phyloP scores from a whole-genome alignment of 2,329 filamentous ascomycete species.

The Pochonia chlamydosporia region DNA sequence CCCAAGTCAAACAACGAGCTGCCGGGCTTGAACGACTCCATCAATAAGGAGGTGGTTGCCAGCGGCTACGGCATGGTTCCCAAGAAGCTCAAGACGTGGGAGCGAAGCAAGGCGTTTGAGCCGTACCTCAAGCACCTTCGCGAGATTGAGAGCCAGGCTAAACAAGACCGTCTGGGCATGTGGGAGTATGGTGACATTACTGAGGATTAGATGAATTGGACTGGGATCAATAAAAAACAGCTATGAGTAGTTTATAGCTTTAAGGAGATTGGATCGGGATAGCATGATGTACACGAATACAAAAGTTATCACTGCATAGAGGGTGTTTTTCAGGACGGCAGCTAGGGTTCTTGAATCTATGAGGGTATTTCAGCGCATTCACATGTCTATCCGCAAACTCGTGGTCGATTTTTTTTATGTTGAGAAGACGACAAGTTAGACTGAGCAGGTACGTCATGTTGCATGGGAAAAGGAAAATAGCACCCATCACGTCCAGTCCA shows the following conservation, averaged over 20 bases:
- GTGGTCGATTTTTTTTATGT: too few species aligned
- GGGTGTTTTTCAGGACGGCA: slow-evolving; percentile 1
- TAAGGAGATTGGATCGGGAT: neutral
- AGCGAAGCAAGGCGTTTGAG: slow-evolving; percentile 63
- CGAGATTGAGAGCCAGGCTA: slow-evolving; percentile 71
- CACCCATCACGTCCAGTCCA: too few species aligned
- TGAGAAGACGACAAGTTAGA: too few species aligned
- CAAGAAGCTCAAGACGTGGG: slow-evolving; percentile 86
- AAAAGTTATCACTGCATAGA: slow-evolving; percentile 2
- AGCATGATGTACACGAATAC: neutral
- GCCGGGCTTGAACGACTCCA: slow-evolving; percentile 62
- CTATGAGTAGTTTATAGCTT: neutral
- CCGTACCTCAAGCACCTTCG: slow-evolving; percentile 67
- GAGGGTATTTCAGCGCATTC: too few species aligned
- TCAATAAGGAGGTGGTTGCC: slow-evolving; percentile 82
- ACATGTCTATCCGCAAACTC: too few species aligned
- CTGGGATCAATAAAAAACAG: neutral
- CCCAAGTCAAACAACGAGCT: slow-evolving; percentile 53
- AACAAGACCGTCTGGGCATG: slow-evolving; percentile 75
- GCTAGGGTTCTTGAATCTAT: neutral
- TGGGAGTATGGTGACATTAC: slow-evolving; percentile 99
- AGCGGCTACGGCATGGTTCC: slow-evolving; percentile 89
- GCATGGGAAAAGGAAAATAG: too few species aligned
- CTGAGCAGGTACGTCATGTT: too few species aligned
- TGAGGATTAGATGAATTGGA: slow-evolving; percentile 59